phyloP scores from a whole-genome alignment of 148 eudicot genomes.

The Heliamphora exappendiculata region DNA sequence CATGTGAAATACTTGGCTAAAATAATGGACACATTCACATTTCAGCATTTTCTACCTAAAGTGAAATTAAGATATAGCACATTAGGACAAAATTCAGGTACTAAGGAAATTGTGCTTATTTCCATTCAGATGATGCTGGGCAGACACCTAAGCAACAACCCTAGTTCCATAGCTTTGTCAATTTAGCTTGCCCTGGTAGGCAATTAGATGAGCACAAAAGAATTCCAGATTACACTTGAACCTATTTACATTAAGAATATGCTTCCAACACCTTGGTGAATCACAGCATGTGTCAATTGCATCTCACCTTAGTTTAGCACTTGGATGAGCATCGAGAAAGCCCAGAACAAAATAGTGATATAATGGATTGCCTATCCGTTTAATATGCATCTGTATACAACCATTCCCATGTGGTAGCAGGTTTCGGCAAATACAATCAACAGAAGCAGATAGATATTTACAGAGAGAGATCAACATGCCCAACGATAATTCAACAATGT shows the following conservation, averaged over 20 bases:
- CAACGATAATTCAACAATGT: neutral
- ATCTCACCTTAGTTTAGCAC: neutral
- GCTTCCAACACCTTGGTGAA: neutral
- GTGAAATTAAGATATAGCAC: neutral
- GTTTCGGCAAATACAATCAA: neutral
- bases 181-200: neutral
- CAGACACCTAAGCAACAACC: neutral
- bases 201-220: neutral
- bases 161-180: neutral
- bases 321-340: neutral
- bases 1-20: neutral
- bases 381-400: neutral
- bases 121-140: neutral
- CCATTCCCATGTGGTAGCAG: neutral
- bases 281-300: neutral
- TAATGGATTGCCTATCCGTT: neutral
- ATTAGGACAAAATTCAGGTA: neutral
- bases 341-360: neutral
- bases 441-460: neutral
- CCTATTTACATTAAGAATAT: neutral
- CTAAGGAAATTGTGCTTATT: neutral
- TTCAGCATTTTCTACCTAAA: neutral
- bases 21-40: neutral
- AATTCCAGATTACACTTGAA: neutral
- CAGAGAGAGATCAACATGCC: neutral